Conservation (phyloP, 1,284 basidiomycete genomes). For the Leccinum subfulvum region DNA sequence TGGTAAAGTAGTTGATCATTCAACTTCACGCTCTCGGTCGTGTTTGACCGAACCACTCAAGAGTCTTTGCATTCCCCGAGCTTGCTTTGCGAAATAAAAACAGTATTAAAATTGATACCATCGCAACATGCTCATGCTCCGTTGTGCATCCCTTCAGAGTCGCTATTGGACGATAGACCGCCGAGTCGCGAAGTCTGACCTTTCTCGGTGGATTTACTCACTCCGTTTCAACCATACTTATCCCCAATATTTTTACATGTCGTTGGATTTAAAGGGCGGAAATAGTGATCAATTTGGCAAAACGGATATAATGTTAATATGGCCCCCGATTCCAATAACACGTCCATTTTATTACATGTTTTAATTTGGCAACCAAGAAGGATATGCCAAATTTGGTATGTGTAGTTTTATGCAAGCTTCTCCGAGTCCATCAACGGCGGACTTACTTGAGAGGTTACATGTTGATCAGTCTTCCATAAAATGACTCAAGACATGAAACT, state of each 20-base stretch:
- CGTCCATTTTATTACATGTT: not conserved
- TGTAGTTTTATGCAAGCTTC: slow-evolving; percentile 22
- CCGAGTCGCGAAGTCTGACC: not conserved
- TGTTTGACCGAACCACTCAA: slow-evolving; percentile 15
- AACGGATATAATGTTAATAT: not conserved
- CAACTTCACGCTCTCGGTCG: slow-evolving; percentile 22
- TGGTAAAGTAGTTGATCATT: slow-evolving; percentile 33
- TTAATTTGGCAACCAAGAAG: slow-evolving; percentile 3
- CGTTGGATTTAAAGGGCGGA: not conserved
- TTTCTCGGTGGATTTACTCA: not conserved
- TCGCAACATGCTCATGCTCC: not conserved
- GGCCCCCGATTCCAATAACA: not conserved
- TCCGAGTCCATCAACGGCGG: not conserved
- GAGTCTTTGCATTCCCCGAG: not conserved
- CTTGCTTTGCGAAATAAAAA: not conserved
- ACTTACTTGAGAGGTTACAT: not conserved
- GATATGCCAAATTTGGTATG: slow-evolving; percentile 31
- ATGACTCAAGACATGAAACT: not conserved
- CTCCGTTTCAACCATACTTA: not conserved
- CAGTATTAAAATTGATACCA: too few species aligned
- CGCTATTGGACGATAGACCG: not conserved
- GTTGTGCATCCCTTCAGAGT: not conserved
- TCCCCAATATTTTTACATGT: not conserved
- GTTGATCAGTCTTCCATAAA: not conserved
- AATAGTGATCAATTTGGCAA: not conserved